phyloP scores from a whole-genome alignment of 257 asterid genomes.

The Nicotiana attenuata region DNA sequence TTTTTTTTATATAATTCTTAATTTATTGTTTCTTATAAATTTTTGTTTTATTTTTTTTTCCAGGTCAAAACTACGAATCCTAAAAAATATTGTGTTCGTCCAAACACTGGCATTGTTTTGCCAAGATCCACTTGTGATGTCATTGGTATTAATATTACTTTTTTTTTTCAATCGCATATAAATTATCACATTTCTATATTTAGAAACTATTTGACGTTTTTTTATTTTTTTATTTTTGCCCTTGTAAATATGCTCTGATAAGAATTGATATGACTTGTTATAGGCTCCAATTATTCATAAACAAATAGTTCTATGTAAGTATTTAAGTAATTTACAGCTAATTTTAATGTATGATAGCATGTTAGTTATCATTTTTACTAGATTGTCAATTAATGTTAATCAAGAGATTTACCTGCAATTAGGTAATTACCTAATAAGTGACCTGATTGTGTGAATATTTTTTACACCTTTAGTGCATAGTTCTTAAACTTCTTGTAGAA shows the following conservation, averaged over 20 bases:
- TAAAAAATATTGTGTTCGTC: slow-evolving; percentile 71
- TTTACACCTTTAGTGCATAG: too few relatives aligned
- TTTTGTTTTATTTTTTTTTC: slow-evolving; percentile 26
- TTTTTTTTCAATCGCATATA: background rate
- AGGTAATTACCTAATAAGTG: too few relatives aligned
- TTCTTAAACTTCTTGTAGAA: too few relatives aligned
- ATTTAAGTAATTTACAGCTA: too few relatives aligned
- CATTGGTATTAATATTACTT: slow-evolving; percentile 24
- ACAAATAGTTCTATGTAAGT: too few relatives aligned
- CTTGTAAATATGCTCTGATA: background rate
- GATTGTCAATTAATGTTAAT: too few relatives aligned
- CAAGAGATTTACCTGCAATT: too few relatives aligned
- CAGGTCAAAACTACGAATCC: slow-evolving; percentile 65
- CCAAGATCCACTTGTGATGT: slow-evolving; percentile 46
- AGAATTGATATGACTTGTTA: background rate
- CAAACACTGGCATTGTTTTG: slow-evolving; percentile 40
- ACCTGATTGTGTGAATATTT: too few relatives aligned
- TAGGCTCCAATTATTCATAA: background rate
- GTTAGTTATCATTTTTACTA: too few relatives aligned
- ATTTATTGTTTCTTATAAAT: background rate
- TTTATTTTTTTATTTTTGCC: background rate
- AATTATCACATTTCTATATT: slow-evolving; percentile 11
- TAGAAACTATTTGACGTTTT: slow-evolving; percentile 16
- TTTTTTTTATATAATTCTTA: background rate
- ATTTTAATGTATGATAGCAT: too few relatives aligned